phyloP scores from a whole-genome alignment of 306 rosid species.

The Cicer chorassanicum region DNA sequence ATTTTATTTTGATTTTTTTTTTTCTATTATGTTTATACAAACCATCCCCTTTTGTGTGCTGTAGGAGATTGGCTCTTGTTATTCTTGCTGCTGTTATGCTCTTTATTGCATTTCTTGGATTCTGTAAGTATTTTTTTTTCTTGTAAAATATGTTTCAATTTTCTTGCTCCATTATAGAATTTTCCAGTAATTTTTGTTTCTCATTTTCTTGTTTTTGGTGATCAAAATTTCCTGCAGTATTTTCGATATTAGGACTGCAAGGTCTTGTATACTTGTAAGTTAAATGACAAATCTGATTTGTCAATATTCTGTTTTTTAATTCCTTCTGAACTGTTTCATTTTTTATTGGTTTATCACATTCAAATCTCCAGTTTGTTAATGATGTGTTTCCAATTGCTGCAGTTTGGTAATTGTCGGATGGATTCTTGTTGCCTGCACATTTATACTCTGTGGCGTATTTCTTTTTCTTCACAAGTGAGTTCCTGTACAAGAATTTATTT shows the following conservation, averaged over 20 bases:
- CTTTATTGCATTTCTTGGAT: constrained; percentile 74
- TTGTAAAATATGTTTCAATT: not conserved
- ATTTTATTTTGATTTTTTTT: not conserved
- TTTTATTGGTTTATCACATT: constrained; percentile 20
- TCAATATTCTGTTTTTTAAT: not conserved
- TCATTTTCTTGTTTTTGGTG: constrained; percentile 35
- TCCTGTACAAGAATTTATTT: constrained; percentile 17
- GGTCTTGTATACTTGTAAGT: constrained; percentile 85
- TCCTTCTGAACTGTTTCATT: constrained; percentile 2
- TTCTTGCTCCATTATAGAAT: constrained; percentile 3
- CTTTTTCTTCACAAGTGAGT: constrained; percentile 81
- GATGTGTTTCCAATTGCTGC: constrained; percentile 39
- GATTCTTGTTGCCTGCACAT: constrained; percentile 73
- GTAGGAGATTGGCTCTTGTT: constrained; percentile 79
- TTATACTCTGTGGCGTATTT: constrained; percentile 74
- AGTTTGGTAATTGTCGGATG: constrained; percentile 72
- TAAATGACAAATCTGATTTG: constrained; percentile 17
- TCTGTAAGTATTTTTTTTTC: constrained; percentile 55
- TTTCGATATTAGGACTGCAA: constrained; percentile 77
- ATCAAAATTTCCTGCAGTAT: constrained; percentile 56
- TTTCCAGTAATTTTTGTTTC: not conserved
- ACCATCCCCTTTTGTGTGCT: constrained; percentile 26
- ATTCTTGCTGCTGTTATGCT: constrained; percentile 83
- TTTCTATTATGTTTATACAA: not conserved
- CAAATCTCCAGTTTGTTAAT: constrained; percentile 28